These are phyloP conservation scores for Thelonectria olida DNA, from an alignment of 2,329 filamentous ascomycete genomes.

Conservation along the genomic window DNA sequence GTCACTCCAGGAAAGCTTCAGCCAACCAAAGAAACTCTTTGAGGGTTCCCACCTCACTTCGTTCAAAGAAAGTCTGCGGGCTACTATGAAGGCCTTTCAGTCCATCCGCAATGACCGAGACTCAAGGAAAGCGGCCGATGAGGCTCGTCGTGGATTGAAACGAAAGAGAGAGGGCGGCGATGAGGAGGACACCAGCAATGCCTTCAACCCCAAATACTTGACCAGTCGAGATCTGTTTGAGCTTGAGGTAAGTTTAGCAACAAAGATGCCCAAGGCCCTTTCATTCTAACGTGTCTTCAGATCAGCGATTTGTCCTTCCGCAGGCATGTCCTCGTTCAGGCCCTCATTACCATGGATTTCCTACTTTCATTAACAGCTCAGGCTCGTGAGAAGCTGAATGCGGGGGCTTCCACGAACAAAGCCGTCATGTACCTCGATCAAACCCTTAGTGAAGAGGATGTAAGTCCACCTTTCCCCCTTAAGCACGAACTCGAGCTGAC, in stretches of 20 bases:
- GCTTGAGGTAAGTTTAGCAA: conserved; percentile 72
- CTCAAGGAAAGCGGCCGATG: conserved; percentile 65
- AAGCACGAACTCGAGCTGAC: conserved; percentile 16
- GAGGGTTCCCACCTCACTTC: conserved; percentile 75
- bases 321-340: conserved; percentile 93
- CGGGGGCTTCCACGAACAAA: conserved; percentile 77
- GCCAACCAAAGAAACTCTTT: conserved; percentile 86
- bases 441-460: conserved; percentile 80
- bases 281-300: conserved; percentile 43
- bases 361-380: conserved; percentile 87
- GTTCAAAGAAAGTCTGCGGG: conserved; percentile 81
- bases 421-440: conserved; percentile 85
- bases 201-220: conserved; percentile 96
- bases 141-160: conserved; percentile 72
- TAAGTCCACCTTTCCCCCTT: conserved; percentile 53
- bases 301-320: conserved; percentile 95
- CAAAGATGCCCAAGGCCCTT: background rate
- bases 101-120: conserved; percentile 60
- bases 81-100: conserved; percentile 66
- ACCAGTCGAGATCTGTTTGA: conserved; percentile 98
- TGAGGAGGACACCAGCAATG: conserved; percentile 58
- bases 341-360: conserved; percentile 94
- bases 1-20: conserved; percentile 91
- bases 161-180: conserved; percentile 70
- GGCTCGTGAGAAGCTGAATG: conserved; percentile 80